These are phyloP conservation scores for Alternaria sp. DNA, from an alignment of 2,329 filamentous ascomycete species.

Conservation along the genomic window DNA sequence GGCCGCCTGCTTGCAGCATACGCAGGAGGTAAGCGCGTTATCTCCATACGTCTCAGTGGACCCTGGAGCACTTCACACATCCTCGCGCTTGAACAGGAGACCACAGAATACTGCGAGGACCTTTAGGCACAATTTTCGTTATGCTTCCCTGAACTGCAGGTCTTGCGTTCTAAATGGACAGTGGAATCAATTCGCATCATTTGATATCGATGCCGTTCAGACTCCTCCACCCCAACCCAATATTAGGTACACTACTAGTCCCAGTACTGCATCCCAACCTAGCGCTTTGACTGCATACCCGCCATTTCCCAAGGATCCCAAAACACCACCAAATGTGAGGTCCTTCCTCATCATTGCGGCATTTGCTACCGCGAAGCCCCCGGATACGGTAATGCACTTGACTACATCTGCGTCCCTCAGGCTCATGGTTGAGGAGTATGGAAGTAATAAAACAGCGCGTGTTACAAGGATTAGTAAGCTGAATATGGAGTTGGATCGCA, in stretches of 20 bases:
- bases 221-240: conserved; percentile 40
- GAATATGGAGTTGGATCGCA: conserved; percentile 29
- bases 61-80: neutral
- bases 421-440: conserved; percentile 29
- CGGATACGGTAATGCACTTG: conserved; percentile 34
- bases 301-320: conserved; percentile 18
- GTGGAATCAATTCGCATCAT: neutral
- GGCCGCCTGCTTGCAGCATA: neutral
- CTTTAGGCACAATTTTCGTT: neutral
- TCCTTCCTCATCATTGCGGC: conserved; percentile 30
- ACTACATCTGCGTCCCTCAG: conserved; percentile 27
- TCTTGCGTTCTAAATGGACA: neutral
- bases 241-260: conserved; percentile 24
- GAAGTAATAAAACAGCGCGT: conserved; percentile 35
- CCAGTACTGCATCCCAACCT: conserved; percentile 40
- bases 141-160: neutral
- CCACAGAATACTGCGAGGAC: neutral
- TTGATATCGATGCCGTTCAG: conserved; percentile 1
- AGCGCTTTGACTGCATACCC: conserved; percentile 35
- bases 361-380: conserved; percentile 38
- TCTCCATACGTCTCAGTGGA: neutral
- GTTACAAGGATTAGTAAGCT: conserved; percentile 28
- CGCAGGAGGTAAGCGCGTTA: rapidly evolving
- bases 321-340: conserved; percentile 12
- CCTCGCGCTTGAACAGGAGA: neutral